Evolutionary conservation across 2,329 filamentous ascomycete genomes (phyloP), one percentile per base, ranked within the genome.

Genomic region (Thelonectria discophora): DNA sequence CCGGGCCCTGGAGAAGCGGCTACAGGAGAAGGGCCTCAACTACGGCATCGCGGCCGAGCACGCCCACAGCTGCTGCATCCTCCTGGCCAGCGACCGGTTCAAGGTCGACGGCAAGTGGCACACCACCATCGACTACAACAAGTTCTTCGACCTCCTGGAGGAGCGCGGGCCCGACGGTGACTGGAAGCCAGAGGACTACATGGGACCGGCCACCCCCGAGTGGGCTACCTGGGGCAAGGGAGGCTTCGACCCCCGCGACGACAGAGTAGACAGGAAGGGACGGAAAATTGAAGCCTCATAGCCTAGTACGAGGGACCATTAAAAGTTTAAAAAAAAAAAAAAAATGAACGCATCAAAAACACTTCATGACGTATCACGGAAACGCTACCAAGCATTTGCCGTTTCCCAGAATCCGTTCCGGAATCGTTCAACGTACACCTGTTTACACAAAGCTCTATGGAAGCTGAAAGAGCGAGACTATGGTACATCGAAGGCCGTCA

Each of bases 31-130:
- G 42, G 92, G 92, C 0, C 81, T 98, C 7, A 83, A 82, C 1
- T 98, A 98, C 72, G 94, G 94, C 17, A 94, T 98, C 69, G 94
- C 92, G 0, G 95, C 94, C 2, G 95, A 98, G 79, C 94, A 98
- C 74, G 92, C 92, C 1, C 94, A 98, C 79, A 95, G 91, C 73
- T 98, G 95, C 81, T 98, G 94, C 75, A 89, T 96, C 20, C 80
- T 98, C 54, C 83, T 98, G 40, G 94, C 93, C 0, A 94, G 91
- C 71, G 88, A 90, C 58, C 82, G 93, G 9, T 99, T 98, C 81
- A 81, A 83, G 58, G 86, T 89, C 43, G 81, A 90, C 51, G 92
- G 89, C 5, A 90, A 87, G 74, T 98, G 94, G 94, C 92, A 95
- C 74, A 97, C 94, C 2, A 81, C 91, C 51, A 98, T 99, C 71